Evolutionary conservation across 2,329 filamentous ascomycete genomes (phyloP), one percentile per base, ranked within the genome.

Genomic region (Aureobasidium sp.): DNA sequence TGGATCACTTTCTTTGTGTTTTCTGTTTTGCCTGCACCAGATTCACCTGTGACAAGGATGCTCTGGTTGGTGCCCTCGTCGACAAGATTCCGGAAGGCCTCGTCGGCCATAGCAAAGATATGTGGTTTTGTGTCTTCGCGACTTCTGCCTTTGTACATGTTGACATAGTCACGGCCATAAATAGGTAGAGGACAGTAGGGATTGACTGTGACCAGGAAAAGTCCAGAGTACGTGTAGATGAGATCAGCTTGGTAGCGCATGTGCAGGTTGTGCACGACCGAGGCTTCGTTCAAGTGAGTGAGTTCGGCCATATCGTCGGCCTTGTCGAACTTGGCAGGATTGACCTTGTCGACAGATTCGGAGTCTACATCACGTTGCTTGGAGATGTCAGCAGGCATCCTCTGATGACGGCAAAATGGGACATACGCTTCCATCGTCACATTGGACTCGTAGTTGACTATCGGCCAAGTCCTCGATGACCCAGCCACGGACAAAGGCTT

Each of bases 1-100:
- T 99, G 95, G 61, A 99, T 99, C 68, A 99, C 94, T 74, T 99
- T 99, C 73, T 99, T 99, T 17, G 94, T 99, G 73, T 99, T 99
- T 74, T 99, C 94, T 0, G 94, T 99, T 78, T 99, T 99, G 69
- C 94, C 94, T 37, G 94, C 94, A 72, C 94, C 94, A 20, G 94
- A 99, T 78, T 99, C 94, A 76, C 94, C 94, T 2, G 94, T 99
- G 26, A 99, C 95, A 59, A 99, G 81, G 69, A 99, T 99, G 70
- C 93, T 97, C 76, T 99, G 94, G 69, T 99, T 97, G 67, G 92
- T 83, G 44, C 92, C 92, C 75, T 97, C 94, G 59, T 97, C 92
- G 0, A 99, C 91, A 36, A 99, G 79, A 70, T 96, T 97, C 17
- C 94, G 86, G 75, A 97, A 99, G 0, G 95, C 94, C 71, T 95